Percentiles rank a stretch among this genome's conserved stretches.
These are phyloP conservation scores for Claviceps sorghi DNA, from an alignment of 2,329 filamentous ascomycete genomes.

Conservation along the genomic window DNA sequence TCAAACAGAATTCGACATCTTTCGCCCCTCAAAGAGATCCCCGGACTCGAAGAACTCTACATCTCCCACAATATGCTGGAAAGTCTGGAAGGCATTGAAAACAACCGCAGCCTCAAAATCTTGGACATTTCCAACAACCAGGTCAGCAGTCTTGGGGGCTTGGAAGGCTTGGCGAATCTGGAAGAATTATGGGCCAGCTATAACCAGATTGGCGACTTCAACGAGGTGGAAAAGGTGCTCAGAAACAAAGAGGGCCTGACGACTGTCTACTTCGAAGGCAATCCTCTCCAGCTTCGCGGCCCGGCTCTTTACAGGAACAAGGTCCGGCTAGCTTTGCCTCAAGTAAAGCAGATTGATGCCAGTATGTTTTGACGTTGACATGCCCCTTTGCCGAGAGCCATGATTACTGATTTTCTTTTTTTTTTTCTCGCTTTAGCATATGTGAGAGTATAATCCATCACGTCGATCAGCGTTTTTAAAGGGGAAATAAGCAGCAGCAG, in stretches of 20 bases:
- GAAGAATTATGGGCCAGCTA: constrained; percentile 93
- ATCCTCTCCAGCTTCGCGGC: constrained; percentile 65
- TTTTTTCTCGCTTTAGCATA: constrained; percentile 4
- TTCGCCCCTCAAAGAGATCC: constrained; percentile 56
- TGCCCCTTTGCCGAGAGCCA: not conserved
- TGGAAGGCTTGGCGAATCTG: constrained; percentile 53
- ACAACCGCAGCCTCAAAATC: constrained; percentile 52
- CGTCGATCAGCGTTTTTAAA: not conserved
- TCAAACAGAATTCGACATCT: constrained; percentile 81
- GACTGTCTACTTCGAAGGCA: constrained; percentile 95
- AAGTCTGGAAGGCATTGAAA: constrained; percentile 57
- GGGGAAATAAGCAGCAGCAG: too few relatives aligned
- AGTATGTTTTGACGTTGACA: constrained; percentile 50
- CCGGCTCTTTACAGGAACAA: constrained; percentile 93
- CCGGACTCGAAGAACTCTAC: constrained; percentile 80
- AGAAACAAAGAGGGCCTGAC: constrained; percentile 64
- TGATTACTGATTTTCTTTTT: not conserved
- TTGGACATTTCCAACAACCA: constrained; percentile 86
- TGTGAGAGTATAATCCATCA: constrained; percentile 1
- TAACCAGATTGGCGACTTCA: constrained; percentile 67
- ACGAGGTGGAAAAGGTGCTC: constrained; percentile 66
- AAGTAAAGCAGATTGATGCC: constrained; percentile 88
- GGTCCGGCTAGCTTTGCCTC: constrained; percentile 71
- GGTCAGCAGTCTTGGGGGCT: constrained; percentile 57
- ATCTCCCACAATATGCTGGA: constrained; percentile 88